Evolutionary conservation across 345 rosid species (phyloP).

Genomic region (Fremontodendron californicum): DNA sequence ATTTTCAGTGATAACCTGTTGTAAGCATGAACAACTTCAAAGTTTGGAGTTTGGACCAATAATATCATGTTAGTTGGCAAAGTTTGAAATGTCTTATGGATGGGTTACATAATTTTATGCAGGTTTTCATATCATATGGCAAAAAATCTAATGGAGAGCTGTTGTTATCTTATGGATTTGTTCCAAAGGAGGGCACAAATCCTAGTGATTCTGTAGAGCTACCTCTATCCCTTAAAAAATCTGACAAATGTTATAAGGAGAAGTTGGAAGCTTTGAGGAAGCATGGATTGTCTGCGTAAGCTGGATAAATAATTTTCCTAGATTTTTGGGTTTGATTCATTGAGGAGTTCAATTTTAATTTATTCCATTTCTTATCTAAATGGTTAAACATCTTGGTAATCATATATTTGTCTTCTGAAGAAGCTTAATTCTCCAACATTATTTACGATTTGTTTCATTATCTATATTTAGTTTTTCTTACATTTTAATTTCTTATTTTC

Average conservation of each 20-base stretch:
- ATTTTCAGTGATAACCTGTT: conserved; percentile 2
- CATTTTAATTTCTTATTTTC: conserved; percentile 10
- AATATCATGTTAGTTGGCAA: not conserved
- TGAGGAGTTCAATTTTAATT: not conserved
- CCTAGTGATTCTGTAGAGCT: conserved; percentile 88
- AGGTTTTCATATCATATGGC: conserved; percentile 98
- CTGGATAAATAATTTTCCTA: not conserved
- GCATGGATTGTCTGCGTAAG: conserved; percentile 69
- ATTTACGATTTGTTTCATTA: not conserved
- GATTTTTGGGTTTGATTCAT: not conserved
- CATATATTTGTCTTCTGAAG: not conserved
- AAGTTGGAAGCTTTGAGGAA: conserved; percentile 73
- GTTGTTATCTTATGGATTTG: conserved; percentile 86
- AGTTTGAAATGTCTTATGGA: not conserved
- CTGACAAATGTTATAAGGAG: conserved; percentile 70
- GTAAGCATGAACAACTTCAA: not conserved
- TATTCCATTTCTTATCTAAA: not conserved
- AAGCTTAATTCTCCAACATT: not conserved
- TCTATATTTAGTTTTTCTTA: not conserved
- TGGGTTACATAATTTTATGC: conserved; percentile 28
- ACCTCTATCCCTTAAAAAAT: conserved; percentile 62
- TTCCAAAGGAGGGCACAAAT: conserved; percentile 88
- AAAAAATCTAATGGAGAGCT: conserved; percentile 92
- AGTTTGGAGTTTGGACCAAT: not conserved
- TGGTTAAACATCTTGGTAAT: not conserved